phyloP scores from a whole-genome alignment of 202 grass and related monocot species.

The Eragrostis tef region DNA sequence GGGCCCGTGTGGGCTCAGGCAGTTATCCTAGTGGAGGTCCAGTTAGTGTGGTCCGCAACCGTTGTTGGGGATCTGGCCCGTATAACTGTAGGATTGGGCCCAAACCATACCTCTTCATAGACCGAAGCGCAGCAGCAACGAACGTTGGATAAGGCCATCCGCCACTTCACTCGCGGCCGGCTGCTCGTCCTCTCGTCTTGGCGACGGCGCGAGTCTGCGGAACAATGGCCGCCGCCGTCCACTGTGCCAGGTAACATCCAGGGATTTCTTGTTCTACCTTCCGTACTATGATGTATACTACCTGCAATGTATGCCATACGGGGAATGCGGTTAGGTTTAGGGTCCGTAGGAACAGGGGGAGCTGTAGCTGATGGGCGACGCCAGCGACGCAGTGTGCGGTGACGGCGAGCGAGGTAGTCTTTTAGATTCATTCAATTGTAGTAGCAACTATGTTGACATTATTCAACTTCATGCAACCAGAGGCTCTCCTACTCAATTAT shows the following conservation, averaged over 20 bases:
- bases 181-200: background rate
- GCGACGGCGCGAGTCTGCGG: background rate
- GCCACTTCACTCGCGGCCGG: background rate
- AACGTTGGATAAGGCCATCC: constrained; percentile 5
- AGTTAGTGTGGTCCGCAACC: background rate
- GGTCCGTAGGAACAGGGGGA: background rate
- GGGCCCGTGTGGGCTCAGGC: no score
- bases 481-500: background rate
- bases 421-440: background rate
- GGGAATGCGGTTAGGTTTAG: background rate
- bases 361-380: background rate
- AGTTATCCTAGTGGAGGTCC: no score
- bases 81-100: no score
- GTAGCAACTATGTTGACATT: background rate
- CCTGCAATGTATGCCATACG: background rate
- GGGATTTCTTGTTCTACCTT: background rate
- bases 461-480: background rate
- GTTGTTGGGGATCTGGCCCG: no score
- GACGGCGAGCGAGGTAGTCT: background rate
- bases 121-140: no score
- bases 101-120: no score
- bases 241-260: constrained; percentile 28
- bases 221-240: constrained; percentile 33
- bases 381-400: background rate
- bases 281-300: background rate